Percentiles rank a stretch among this genome's conserved stretches.
Evolutionary conservation across 2,329 filamentous ascomycete species (phyloP).

Genomic region (Fusarium paranaense): DNA sequence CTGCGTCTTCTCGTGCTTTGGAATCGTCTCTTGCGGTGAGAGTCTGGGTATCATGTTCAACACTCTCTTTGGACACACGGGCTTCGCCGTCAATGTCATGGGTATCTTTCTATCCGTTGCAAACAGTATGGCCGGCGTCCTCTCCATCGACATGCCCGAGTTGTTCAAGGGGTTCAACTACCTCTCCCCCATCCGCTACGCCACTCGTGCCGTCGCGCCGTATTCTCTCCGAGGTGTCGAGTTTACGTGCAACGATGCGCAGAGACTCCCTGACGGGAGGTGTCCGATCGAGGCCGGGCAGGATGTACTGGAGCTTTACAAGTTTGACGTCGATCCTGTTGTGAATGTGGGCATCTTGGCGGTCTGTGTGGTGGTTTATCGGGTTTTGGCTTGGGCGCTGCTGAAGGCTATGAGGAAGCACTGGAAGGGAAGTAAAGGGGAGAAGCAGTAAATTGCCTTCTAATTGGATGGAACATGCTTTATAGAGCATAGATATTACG

Average conservation of each 20-base stretch:
- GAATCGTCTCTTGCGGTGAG: conserved; percentile 80
- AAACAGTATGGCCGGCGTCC: conserved; percentile 76
- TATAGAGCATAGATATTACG: background rate
- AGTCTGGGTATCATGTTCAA: conserved; percentile 84
- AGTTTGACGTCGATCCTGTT: conserved; percentile 70
- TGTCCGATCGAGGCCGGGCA: conserved; percentile 76
- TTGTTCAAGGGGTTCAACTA: conserved; percentile 78
- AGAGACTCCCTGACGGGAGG: conserved; percentile 68
- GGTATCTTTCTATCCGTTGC: conserved; percentile 77
- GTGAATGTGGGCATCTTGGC: conserved; percentile 73
- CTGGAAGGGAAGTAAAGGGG: conserved; percentile 55
- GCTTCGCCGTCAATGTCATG: conserved; percentile 81
- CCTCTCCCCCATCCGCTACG: conserved; percentile 77
- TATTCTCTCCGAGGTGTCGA: conserved; percentile 70
- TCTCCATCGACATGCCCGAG: conserved; percentile 75
- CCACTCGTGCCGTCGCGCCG: conserved; percentile 73
- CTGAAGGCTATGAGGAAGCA: conserved; percentile 66
- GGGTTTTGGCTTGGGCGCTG: conserved; percentile 71
- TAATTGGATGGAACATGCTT: background rate
- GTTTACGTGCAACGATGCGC: conserved; percentile 73
- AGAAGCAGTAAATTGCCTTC: conserved; percentile 38
- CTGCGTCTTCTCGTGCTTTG: conserved; percentile 76
- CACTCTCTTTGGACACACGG: conserved; percentile 78
- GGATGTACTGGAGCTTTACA: conserved; percentile 75
- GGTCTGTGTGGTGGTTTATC: conserved; percentile 72